Evolutionary conservation across 2,329 filamentous ascomycete species (phyloP), one percentile per base, ranked within the genome.

Genomic region (Fusarium sp.): DNA sequence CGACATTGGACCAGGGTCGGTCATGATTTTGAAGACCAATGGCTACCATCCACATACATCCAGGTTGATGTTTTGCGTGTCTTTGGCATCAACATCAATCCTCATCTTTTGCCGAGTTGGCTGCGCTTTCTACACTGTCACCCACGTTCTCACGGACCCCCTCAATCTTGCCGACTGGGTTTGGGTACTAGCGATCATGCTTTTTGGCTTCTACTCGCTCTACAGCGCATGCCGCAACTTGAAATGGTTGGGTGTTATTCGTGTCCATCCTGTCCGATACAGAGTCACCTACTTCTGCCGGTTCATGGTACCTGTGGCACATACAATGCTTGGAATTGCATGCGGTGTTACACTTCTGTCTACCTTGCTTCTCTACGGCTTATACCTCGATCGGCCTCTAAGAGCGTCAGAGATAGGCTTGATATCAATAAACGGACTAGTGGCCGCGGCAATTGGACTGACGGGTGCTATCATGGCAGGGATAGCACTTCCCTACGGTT

Each of bases 161-260:
- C 66, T 66, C 42, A 71, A 68, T 14, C 24, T 71, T 1, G 44
- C 44, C 2, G 77, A 79, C 55, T 79, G 75, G 78, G 51, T 69
- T 9, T 73, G 74, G 75, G 68, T 60, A 2, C 60, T 74, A 6
- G 69, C 69, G 6, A 58, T 77, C 4, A 53, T 75, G 35, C 66
- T 78, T 35, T 79, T 77, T 44, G 75, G 68, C 10, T 63, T 62
- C 3, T 79, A 79, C 51, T 77, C 69, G 1, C 56, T 71, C 6
- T 62, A 69, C 3, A 61, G 35, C 14, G 69, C 70, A 0, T 64
- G 67, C 7, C 58, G 59, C 16, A 78, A 77, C 27, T 49, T 79
- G 40, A 65, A 49, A 9, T 74, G 75, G 49, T 38, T 77, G 1
- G 60, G 56, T 4, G 35, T 77, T 8, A 42, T 78, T 24, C 68